Base-by-base conservation (phyloP, 345 rosid species). In the Salix brachista region DNA sequence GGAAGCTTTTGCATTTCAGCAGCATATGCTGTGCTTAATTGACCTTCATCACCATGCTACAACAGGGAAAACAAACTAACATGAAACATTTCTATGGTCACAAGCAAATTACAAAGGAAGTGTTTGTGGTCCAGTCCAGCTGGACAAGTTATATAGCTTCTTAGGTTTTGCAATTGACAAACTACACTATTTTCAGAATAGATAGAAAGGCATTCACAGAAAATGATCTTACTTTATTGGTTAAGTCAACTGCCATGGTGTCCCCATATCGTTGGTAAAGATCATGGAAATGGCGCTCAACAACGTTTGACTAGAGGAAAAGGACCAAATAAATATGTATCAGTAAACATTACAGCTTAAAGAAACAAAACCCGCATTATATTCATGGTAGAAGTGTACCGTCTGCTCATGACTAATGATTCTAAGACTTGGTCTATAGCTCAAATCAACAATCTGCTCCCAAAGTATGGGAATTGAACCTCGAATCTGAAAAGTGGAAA, bases 371-470 rank as follows among this genome's bases (percentile, higher is more conserved):
- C 44, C 50, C 2, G 30, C 67, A 67, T 67, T 46, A 28, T 30
- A 26, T 52, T 64, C 58, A 23, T 69, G 69, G 42, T 41, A 7
- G 68, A 65, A 75, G 70, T 76, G 17, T 91, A 95, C 99, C 77
- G 81, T 89, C 64, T 90, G 88, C 74, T 90, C 98, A 56, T 88
- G 81, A 60, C 85, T 77, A 79, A 93, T 91, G 73, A 95, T 84
- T 69, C 75, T 89, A 76, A 95, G 93, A 46, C 19, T 85, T 80
- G 99, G 99, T 81, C 91, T 93, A 75, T 93, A 95, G 89, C 97
- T 95, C 86, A 95, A 88, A 84, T 95, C 99, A 77, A 93, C 99
- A 75, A 93, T 95, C 84, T 95, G 99, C 89, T 95, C 99, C 99
- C 99, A 95, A 32, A 95, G 93, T 78, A 95, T 91, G 70, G 99